Percentiles rank a stretch among this genome's conserved stretches.
Conservation (phyloP, 257 asterid genomes). For the Fraxinus pennsylvanica region DNA sequence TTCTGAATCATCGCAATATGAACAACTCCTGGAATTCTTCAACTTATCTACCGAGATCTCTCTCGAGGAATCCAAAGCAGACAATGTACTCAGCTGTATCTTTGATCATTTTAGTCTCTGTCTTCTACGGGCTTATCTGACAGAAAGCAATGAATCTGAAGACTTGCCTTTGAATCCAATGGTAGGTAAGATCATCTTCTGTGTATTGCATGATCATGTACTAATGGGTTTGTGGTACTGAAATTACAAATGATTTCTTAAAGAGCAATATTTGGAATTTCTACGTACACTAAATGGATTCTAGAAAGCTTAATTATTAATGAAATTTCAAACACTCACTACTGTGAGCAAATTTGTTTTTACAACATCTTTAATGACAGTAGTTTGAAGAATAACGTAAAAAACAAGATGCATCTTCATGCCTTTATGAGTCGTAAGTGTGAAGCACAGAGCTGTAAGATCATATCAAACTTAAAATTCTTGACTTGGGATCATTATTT, state of each 20-base stretch:
- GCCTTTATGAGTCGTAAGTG: background rate
- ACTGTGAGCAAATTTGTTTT: no score
- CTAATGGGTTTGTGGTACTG: background rate
- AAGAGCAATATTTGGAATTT: no score
- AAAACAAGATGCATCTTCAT: slow-evolving; percentile 6
- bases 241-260: background rate
- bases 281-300: no score
- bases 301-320: no score
- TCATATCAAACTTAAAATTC: background rate
- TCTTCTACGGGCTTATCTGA: slow-evolving; percentile 63
- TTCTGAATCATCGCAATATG: slow-evolving; percentile 77
- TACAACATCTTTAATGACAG: background rate
- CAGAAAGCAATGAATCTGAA: slow-evolving; percentile 50
- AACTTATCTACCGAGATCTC: slow-evolving; percentile 55
- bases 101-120: slow-evolving; percentile 69
- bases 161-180: slow-evolving; percentile 75
- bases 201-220: slow-evolving; percentile 23
- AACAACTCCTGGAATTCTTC: slow-evolving; percentile 67
- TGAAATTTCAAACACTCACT: no score
- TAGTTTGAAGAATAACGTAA: background rate
- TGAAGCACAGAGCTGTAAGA: background rate
- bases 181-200: slow-evolving; percentile 73
- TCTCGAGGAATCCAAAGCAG: slow-evolving; percentile 58
- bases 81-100: slow-evolving; percentile 58
- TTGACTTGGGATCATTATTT: background rate